These are phyloP conservation scores for Monascus purpureus DNA, from an alignment of 495 filamentous ascomycete genomes.

Conservation along the genomic window DNA sequence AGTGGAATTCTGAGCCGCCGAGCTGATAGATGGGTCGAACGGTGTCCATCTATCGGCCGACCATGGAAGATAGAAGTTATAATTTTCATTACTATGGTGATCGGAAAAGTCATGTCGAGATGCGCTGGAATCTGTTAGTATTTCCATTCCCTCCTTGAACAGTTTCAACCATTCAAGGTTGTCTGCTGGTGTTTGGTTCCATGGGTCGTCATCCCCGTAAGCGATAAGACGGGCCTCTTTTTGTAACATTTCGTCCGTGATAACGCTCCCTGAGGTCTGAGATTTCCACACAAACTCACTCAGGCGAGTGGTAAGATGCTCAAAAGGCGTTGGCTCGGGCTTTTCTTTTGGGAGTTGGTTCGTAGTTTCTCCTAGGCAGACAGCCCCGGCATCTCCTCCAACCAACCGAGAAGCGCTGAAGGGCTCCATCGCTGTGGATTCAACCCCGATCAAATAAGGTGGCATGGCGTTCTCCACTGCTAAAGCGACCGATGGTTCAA, in stretches of 20 bases:
- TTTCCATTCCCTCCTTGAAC: constrained; percentile 31
- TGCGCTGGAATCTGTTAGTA: too few species aligned
- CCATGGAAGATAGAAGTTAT: constrained; percentile 3
- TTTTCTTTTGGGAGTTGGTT: background rate
- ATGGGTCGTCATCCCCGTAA: constrained; percentile 46
- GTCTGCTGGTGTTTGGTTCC: constrained; percentile 50
- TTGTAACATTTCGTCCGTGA: constrained; percentile 40
- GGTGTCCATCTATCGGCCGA: constrained; percentile 1
- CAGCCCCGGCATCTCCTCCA: background rate
- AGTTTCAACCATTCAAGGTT: constrained; percentile 40
- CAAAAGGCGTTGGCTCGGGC: constrained; percentile 1
- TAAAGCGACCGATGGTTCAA: constrained; percentile 44
- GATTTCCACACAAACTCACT: constrained; percentile 29
- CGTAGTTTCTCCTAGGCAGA: background rate
- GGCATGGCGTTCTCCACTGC: constrained; percentile 53
- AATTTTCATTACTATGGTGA: background rate
- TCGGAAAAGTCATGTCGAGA: background rate
- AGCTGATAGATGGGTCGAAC: background rate
- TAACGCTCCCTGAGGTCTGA: constrained; percentile 20
- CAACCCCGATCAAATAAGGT: constrained; percentile 24
- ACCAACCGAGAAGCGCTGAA: constrained; percentile 12
- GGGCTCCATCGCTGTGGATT: constrained; percentile 6
- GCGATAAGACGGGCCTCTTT: constrained; percentile 40
- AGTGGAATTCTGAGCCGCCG: too few species aligned
- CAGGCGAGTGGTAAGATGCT: constrained; percentile 11